Evolutionary conservation across 116 monocot species (phyloP), one percentile per base, ranked within the genome.

Genomic region (Phalaenopsis hybrid): DNA sequence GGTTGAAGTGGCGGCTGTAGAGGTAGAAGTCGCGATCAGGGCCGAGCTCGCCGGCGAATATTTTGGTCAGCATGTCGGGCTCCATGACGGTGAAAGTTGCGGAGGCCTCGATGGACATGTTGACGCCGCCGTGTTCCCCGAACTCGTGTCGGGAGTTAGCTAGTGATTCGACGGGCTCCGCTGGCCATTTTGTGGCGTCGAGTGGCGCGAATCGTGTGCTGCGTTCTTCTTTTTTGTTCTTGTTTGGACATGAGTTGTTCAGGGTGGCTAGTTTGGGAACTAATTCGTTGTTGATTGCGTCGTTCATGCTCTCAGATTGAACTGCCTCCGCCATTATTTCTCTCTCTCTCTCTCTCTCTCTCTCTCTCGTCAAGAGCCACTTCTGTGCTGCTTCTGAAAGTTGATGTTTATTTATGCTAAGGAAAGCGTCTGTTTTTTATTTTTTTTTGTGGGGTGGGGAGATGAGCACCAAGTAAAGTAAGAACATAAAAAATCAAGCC

Each of bases 71-170:
- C 79, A 91, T 97, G 16, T 97, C 96, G 1, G 96, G 86, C 84
- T 97, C 96, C 96, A 97, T 94, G 58, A 97, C 96, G 3, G 96
- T 97, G 94, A 97, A 97, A 46, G 96, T 97, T 50, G 94, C 96
- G 59, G 96, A 97, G 34, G 96, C 92, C 86, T 97, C 96, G 88
- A 97, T 97, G 51, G 96, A 97, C 96, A 97, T 97, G 90, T 97
- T 97, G 58, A 97, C 92, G 25, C 96, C 96, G n/a, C 96, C 96
- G 86, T 97, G 96, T 85, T 97, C 94, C 0, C 96, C 96, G 87
- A 97, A 97, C 86, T 97, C 96, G 89, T 97, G 96, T 41, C 96
- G 83, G n/a, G 89, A 89, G 89, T 76, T 86, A 0, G 96, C 94
- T 78, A 97, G 90, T 33, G 91, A 83, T 41, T 85, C 83, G 13